Conservation (phyloP, 805 yeast species). For the Candida xiaguanensis region DNA sequence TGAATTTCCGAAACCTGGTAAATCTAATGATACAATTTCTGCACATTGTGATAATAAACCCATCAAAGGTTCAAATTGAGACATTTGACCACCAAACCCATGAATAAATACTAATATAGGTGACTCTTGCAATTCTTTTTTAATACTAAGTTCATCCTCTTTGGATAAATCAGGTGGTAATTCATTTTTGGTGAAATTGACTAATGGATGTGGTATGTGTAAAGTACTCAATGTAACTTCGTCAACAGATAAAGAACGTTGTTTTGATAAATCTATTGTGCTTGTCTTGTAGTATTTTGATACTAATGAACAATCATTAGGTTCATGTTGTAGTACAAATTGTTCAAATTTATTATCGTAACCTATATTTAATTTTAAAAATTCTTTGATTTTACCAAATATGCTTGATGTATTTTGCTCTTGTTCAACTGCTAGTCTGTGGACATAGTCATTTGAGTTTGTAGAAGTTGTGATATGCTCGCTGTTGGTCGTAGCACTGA, state of each 20-base stretch:
- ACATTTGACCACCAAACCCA: slow-evolving; percentile 87
- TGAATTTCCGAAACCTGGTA: slow-evolving; percentile 84
- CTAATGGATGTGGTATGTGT: slow-evolving; percentile 50
- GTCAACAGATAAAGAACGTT: slow-evolving; percentile 21
- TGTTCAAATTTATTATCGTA: slow-evolving; percentile 38
- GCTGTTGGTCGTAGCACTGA: slow-evolving; percentile 6
- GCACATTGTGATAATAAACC: slow-evolving; percentile 59
- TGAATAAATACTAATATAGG: slow-evolving; percentile 72
- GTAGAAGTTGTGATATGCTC: slow-evolving; percentile 3
- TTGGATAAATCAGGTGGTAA: slow-evolving; percentile 14
- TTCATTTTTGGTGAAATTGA: slow-evolving; percentile 24
- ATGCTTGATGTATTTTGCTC: slow-evolving; percentile 16
- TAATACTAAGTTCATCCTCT: slow-evolving; percentile 17
- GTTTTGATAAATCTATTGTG: slow-evolving; percentile 29
- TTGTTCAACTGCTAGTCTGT: slow-evolving; percentile 11
- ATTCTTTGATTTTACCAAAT: slow-evolving; percentile 22
- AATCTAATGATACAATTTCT: slow-evolving; percentile 67
- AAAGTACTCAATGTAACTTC: slow-evolving; percentile 38
- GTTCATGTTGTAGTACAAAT: slow-evolving; percentile 38
- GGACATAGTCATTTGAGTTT: neutral
- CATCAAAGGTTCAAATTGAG: slow-evolving; percentile 77
- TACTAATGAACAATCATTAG: slow-evolving; percentile 53
- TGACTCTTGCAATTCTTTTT: slow-evolving; percentile 38
- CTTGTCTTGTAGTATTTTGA: slow-evolving; percentile 45
- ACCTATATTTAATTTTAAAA: slow-evolving; percentile 20